These are phyloP conservation scores for Penicillium sp. DNA, from an alignment of 2,329 filamentous ascomycete genomes.

Conservation along the genomic window DNA sequence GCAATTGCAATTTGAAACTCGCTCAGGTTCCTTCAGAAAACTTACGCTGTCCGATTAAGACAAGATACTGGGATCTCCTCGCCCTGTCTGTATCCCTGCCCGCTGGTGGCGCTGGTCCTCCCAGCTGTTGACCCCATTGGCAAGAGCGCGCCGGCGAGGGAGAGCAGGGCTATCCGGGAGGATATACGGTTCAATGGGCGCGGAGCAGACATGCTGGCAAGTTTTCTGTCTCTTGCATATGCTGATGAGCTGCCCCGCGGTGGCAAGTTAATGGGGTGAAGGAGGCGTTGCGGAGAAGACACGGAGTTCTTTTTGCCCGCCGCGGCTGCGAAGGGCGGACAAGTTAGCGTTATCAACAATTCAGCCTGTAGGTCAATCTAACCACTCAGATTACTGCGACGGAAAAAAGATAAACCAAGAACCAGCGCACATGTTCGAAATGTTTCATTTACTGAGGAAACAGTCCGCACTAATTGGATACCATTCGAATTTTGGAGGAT, in stretches of 20 bases:
- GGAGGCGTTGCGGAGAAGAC: constrained; percentile 16
- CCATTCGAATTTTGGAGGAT: constrained; percentile 11
- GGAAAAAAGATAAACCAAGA: neutral
- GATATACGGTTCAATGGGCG: constrained; percentile 10
- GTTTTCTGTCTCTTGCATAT: constrained; percentile 1
- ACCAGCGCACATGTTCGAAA: neutral
- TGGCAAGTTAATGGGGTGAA: constrained; percentile 15
- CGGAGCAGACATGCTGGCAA: constrained; percentile 13
- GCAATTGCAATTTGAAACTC: neutral
- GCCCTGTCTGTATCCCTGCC: constrained; percentile 51
- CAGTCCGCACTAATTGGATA: neutral
- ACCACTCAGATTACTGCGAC: neutral
- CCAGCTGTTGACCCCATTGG: constrained; percentile 29
- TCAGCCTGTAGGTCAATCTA: neutral
- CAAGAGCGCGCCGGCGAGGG: constrained; percentile 22
- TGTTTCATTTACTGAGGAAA: neutral
- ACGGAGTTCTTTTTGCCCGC: constrained; percentile 21
- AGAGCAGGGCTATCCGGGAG: constrained; percentile 16
- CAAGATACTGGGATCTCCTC: constrained; percentile 70
- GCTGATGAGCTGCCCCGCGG: constrained; percentile 12
- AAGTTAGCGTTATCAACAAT: neutral
- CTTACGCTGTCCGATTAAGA: constrained; percentile 72
- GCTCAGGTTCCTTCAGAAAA: constrained; percentile 16
- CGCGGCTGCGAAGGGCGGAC: constrained; percentile 15
- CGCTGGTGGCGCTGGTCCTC: constrained; percentile 20